Base-by-base conservation (phyloP, 2,329 filamentous ascomycete genomes). In the Monosporascus cannonballus region DNA sequence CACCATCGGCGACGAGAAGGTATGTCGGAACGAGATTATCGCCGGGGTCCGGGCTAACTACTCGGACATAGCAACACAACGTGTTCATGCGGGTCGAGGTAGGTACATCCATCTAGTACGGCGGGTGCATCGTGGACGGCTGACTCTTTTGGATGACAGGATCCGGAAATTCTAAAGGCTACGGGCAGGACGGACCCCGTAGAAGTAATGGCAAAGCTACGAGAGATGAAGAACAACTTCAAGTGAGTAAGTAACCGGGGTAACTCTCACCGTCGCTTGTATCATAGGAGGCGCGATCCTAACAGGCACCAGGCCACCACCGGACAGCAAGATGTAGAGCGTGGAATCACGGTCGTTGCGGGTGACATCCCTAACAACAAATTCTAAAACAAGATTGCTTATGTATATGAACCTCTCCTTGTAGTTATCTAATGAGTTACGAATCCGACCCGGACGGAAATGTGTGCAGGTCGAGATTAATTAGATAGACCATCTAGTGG, bases 1-100 rank as follows among this genome's bases (percentile, higher is more conserved):
- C 63, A 99, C 93, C 0, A 97, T 99, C 70, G 92, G 87, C 0
- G 91, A 99, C 66, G 94, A 99, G 73, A 97, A 97, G 86, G 89
- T 90, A 71, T 52, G 71, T 38, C 9, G 42, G 11, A 5, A 15
- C 14, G 24, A 22, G n/a, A 30, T 9, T 20, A 41, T 9, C 17
- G 18, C 17, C 39, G 2, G 7, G 8, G 6, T 25, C 3, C 2
- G 47, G 30, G 20, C 55, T 62, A 47, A 62, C 25, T 34, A 6
- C 27, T 17, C 3, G 18, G 18, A 4, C 44, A 44, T 57, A 93
- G 89, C 75, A 89, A 73, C 91, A 97, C 70, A 99, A 99, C 65
- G 90, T 96, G 2, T 99, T 99, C 66, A 97, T 99, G 94, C 82
- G 89, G 60, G 79, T 95, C 37, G 77, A 87, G 61, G 88, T 90